These are phyloP conservation scores for Plenodomus tracheiphilus DNA, from an alignment of 2,329 filamentous ascomycete species.

Conservation along the genomic window DNA sequence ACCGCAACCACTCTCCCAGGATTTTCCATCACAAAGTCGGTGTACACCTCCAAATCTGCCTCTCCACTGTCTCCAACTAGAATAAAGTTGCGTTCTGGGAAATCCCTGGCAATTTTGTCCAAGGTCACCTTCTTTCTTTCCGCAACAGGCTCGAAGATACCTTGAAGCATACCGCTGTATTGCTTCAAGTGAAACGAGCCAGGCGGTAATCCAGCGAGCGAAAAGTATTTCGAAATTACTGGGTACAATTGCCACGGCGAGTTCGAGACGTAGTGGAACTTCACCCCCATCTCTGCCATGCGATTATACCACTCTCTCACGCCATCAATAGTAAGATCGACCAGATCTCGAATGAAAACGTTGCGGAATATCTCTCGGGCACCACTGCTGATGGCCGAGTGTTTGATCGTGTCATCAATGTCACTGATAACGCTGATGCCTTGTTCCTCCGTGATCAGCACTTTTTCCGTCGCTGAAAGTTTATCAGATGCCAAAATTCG, in stretches of 20 bases:
- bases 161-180: slow-evolving; percentile 95
- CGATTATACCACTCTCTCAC: slow-evolving; percentile 86
- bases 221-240: slow-evolving; percentile 83
- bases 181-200: slow-evolving; percentile 96
- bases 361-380: slow-evolving; percentile 95
- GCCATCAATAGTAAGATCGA: slow-evolving; percentile 80
- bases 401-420: slow-evolving; percentile 96
- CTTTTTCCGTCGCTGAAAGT: slow-evolving; percentile 77
- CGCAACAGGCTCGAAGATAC: slow-evolving; percentile 95
- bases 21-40: slow-evolving; percentile 83
- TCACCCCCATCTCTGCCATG: slow-evolving; percentile 78
- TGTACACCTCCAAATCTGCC: slow-evolving; percentile 95
- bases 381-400: slow-evolving; percentile 85
- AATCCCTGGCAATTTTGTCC: slow-evolving; percentile 83
- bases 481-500: slow-evolving; percentile 84
- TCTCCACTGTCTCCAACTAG: slow-evolving; percentile 95
- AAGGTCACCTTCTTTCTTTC: slow-evolving; percentile 90
- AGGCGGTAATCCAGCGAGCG: slow-evolving; percentile 74
- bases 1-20: slow-evolving; percentile 82
- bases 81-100: slow-evolving; percentile 85
- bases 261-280: slow-evolving; percentile 98
- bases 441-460: slow-evolving; percentile 73
- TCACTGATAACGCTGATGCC: slow-evolving; percentile 95
- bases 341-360: slow-evolving; percentile 85
- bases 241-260: slow-evolving; percentile 98